Percentiles rank a stretch among this genome's conserved stretches.
Evolutionary conservation across 257 asterid species (phyloP).

Genomic region (Prunella vulgaris): DNA sequence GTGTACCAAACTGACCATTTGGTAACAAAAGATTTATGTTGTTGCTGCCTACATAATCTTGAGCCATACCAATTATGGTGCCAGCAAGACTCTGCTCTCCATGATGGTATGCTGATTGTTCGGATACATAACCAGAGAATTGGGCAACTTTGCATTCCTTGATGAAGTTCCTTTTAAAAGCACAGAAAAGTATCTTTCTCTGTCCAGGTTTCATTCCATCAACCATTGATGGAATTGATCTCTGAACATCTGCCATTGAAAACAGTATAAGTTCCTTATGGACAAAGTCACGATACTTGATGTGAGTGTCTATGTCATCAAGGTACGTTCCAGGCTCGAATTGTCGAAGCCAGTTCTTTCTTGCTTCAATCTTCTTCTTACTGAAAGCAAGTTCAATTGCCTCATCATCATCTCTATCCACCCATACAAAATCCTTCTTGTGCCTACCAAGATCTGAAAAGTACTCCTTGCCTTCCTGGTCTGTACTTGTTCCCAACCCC

Average conservation of each 20-base stretch:
- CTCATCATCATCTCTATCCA: constrained; percentile 75
- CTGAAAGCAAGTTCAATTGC: constrained; percentile 99
- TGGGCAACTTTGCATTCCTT: constrained; percentile 93
- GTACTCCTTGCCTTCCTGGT: constrained; percentile 89
- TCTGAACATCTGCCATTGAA: constrained; percentile 91
- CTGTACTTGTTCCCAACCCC: constrained; percentile 99
- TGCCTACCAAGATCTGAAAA: constrained; percentile 71
- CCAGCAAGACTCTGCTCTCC: constrained; percentile 95
- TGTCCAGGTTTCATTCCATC: constrained; percentile 99
- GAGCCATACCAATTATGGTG: constrained; percentile 98
- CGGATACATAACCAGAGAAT: constrained; percentile 95
- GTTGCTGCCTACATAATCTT: constrained; percentile 88
- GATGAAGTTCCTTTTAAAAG: constrained; percentile 81
- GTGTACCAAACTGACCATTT: constrained; percentile 95
- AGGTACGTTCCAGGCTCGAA: constrained; percentile 96
- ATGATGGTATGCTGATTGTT: constrained; percentile 98
- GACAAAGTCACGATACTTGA: constrained; percentile 82
- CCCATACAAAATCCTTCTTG: constrained; percentile 90
- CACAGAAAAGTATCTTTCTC: constrained; percentile 86
- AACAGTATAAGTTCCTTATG: constrained; percentile 93
- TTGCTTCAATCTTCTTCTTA: constrained; percentile 91
- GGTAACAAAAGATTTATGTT: constrained; percentile 86
- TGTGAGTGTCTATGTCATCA: constrained; percentile 59
- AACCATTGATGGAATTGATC: constrained; percentile 98
- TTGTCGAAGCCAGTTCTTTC: constrained; percentile 94